A percentile compares a stretch with the other conserved stretches of the same genome.
These are phyloP conservation scores for Begonia fuchsioides DNA, from an alignment of 306 rosid species.

Conservation along the genomic window DNA sequence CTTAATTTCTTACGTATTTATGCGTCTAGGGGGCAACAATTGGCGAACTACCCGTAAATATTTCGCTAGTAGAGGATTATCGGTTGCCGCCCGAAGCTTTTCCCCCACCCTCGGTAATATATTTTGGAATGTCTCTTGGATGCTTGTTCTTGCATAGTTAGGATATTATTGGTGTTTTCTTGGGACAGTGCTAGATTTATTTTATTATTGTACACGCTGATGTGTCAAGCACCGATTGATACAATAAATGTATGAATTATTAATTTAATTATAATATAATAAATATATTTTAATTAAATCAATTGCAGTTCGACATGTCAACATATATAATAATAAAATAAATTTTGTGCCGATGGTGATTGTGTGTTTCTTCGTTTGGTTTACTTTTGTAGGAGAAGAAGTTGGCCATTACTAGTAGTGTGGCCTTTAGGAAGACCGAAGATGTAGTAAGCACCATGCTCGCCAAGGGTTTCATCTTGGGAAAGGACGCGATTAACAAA, in stretches of 20 bases:
- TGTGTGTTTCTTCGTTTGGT: neutral
- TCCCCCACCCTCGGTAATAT: constrained; percentile 38
- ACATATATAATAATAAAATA: too few relatives aligned
- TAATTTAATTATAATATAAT: too few relatives aligned
- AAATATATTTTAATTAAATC: too few relatives aligned
- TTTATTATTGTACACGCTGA: too few relatives aligned
- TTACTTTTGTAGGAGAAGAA: constrained; percentile 23
- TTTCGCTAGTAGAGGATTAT: constrained; percentile 51
- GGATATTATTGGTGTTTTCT: neutral
- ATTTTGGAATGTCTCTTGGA: neutral
- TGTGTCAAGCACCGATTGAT: too few relatives aligned
- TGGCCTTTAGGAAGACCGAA: constrained; percentile 48
- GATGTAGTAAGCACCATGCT: constrained; percentile 71
- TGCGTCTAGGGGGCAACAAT: constrained; percentile 50
- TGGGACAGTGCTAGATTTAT: too few relatives aligned
- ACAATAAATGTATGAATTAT: too few relatives aligned
- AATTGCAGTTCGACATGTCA: too few relatives aligned
- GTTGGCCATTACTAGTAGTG: constrained; percentile 13
- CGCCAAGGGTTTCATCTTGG: constrained; percentile 62
- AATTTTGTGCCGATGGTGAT: too few relatives aligned
- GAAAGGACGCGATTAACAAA: constrained; percentile 60
- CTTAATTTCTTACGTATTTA: too few relatives aligned
- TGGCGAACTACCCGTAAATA: constrained; percentile 39
- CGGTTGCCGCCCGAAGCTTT: constrained; percentile 63
- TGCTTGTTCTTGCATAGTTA: neutral